Evolutionary conservation across 495 filamentous ascomycete genomes (phyloP), one percentile per base, ranked within the genome.

Genomic region (Amorphotheca resinae): DNA sequence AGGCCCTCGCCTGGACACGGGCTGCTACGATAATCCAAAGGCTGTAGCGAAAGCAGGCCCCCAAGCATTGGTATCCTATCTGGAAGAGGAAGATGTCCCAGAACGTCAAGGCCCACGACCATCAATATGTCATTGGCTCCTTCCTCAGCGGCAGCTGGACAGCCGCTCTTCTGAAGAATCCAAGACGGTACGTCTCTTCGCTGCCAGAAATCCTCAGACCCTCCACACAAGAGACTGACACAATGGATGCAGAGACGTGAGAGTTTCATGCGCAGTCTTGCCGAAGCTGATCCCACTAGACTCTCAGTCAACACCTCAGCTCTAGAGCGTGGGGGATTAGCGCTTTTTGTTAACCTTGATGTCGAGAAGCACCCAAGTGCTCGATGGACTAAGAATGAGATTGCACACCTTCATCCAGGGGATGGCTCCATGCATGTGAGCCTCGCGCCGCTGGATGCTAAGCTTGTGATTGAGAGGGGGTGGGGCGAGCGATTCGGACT

Each of bases 111-210:
- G 50, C 4, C 6, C 33, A 12, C 50, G 52, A 9, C 60, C 60
- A 8, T 25, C n/a, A 2, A 47, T 63, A 9, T 51, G 54, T 3
- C 17, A 22, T 2, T 59, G 54, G 39, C 51, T 61, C 25, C 45
- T 49, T 41, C 60, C 60, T 15, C 60, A 63, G 48, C 59, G 60
- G 1, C 60, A 63, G 54, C 51, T 46, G n/a, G 43, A 23, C 2
- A 40, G 50, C 2, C 8, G 4, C 0, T 44, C 35, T 5, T 8
- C 38, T 2, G 9, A 37, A 3, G 22, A 40, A 12, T 25, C 12
- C 15, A 40, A 22, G 25, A 22, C 9, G 11, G 38, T 40, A 40
- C 6, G 9, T 40, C 3, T 12, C 12, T 12, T 40, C 25, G 5
- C 25, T 5, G 11, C 25, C 25, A n/a, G 20, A 40, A 40, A 40